Evolutionary conservation across 2,329 filamentous ascomycete species (phyloP), one percentile per base, ranked within the genome.

Genomic region (Purpureocillium lavendulum): DNA sequence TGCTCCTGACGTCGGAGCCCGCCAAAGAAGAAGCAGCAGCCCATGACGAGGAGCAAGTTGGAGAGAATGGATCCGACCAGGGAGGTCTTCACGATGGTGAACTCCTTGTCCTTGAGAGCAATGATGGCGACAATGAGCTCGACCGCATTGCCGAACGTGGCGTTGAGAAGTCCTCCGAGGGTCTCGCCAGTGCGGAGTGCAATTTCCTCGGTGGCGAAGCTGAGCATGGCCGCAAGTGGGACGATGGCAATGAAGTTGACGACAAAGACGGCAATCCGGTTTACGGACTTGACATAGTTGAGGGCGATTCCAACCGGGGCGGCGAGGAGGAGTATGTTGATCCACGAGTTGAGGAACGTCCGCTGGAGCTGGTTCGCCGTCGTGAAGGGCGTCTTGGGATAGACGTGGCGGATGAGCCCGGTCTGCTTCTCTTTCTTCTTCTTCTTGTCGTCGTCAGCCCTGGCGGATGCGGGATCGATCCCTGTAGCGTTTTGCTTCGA

Each of bases 241-340:
- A 96, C 82, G 50, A 96, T 95, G 45, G 89, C 90, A 47, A 96
- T 75, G 54, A 96, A 96, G 66, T 96, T 96, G 62, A 96, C 75
- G 40, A 89, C 77, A 54, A 96, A 96, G 35, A 92, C 69, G 26
- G 71, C 74, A 42, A 83, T 70, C 3, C 71, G 67, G 53, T 73
- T 69, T 38, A 84, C 64, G 10, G 58, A 51, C 4, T 54, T 48
- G 14, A 78, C 64, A 54, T 82, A 87, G 52, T 85, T 77, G 38
- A 90, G 59, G 2, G 75, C 84, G 52, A 95, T 87, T 42, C 89
- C 89, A 28, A 80, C 75, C 0, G 89, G 89, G 0, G 85, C 87
- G 16, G 82, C 79, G 13, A 95, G 38, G 16, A 95, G 67, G 18
- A 96, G 65, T 17, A 94, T 55, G 55, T 96, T 96, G 65, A 95